phyloP scores from a whole-genome alignment of 208 protist species.

The Crithidia thermophila region DNA sequence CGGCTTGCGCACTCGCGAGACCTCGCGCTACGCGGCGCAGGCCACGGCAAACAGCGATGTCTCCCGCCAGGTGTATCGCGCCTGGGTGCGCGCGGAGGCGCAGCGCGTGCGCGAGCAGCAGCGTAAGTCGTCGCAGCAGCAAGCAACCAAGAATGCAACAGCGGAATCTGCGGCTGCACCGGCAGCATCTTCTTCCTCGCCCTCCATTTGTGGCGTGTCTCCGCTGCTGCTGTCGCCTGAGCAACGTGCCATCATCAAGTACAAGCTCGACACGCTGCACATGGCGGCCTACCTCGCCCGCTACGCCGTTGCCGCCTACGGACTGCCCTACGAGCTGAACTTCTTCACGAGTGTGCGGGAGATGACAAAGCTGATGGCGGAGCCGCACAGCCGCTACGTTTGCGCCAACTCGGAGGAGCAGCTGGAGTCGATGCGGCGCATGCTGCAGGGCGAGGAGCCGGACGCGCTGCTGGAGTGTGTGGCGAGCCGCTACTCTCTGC shows the following conservation, averaged over 20 bases:
- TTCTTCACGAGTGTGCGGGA: constrained; percentile 62
- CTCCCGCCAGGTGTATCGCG: constrained; percentile 15
- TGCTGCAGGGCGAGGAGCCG: constrained; percentile 63
- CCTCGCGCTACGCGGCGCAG: constrained; percentile 23
- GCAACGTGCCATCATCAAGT: constrained; percentile 16
- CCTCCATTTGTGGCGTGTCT: neutral
- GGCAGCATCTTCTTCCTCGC: neutral
- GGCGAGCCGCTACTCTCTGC: constrained; percentile 55
- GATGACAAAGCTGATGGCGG: constrained; percentile 46
- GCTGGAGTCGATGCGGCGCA: constrained; percentile 70
- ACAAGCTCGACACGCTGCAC: constrained; percentile 33
- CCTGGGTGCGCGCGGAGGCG: constrained; percentile 28
- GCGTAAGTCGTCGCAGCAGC: constrained; percentile 4
- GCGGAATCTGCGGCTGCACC: neutral
- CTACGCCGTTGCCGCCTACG: constrained; percentile 75
- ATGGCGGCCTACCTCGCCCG: constrained; percentile 55
- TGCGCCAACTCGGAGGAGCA: constrained; percentile 71
- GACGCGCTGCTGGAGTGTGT: constrained; percentile 70
- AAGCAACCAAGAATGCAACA: neutral
- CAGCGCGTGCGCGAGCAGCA: constrained; percentile 28
- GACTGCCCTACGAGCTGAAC: constrained; percentile 78
- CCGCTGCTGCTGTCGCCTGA: constrained; percentile 10
- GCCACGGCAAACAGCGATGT: constrained; percentile 27
- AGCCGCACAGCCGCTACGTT: constrained; percentile 70
- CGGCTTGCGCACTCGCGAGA: constrained; percentile 23